Conservation (phyloP, 345 rosid species). For the Litchi chinensis region DNA sequence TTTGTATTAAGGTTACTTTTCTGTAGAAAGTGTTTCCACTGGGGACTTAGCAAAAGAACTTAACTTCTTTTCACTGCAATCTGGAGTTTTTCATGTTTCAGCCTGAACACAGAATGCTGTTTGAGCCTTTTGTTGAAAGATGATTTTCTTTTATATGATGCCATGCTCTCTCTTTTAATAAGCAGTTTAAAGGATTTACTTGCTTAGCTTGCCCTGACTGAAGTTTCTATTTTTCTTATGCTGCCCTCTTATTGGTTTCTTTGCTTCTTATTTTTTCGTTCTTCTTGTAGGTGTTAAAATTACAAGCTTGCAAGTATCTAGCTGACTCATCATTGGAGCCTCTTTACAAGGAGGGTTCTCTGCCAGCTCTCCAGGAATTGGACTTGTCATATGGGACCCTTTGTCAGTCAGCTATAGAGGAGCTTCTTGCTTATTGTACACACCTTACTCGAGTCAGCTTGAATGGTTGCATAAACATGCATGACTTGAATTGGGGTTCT, state of each 20-base stretch:
- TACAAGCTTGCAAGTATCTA: slow-evolving; percentile 98
- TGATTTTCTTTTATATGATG: not conserved
- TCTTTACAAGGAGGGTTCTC: slow-evolving; percentile 80
- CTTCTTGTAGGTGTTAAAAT: slow-evolving; percentile 66
- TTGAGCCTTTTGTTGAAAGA: not conserved
- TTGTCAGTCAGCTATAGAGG: slow-evolving; percentile 90
- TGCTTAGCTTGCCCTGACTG: not conserved
- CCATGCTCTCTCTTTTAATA: not conserved
- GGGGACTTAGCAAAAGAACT: not conserved
- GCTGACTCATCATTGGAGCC: slow-evolving; percentile 88
- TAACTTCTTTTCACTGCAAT: not conserved
- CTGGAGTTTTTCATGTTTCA: not conserved
- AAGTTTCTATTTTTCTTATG: slow-evolving; percentile 3
- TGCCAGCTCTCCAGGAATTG: slow-evolving; percentile 77
- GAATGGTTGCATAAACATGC: slow-evolving; percentile 93
- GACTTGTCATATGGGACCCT: slow-evolving; percentile 95
- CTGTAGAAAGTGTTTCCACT: not conserved
- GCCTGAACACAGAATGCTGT: not conserved
- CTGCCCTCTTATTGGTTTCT: not conserved
- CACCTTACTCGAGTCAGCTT: slow-evolving; percentile 93
- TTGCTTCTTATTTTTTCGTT: slow-evolving; percentile 4
- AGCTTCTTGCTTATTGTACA: slow-evolving; percentile 89
- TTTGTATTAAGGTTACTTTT: not conserved
- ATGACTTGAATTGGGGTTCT: slow-evolving; percentile 89
- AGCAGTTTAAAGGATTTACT: not conserved